A percentile compares a stretch with the other conserved stretches of the same genome.
These are phyloP conservation scores for Amanita molliuscula DNA, from an alignment of 768 basidiomycete genomes.

Conservation along the genomic window DNA sequence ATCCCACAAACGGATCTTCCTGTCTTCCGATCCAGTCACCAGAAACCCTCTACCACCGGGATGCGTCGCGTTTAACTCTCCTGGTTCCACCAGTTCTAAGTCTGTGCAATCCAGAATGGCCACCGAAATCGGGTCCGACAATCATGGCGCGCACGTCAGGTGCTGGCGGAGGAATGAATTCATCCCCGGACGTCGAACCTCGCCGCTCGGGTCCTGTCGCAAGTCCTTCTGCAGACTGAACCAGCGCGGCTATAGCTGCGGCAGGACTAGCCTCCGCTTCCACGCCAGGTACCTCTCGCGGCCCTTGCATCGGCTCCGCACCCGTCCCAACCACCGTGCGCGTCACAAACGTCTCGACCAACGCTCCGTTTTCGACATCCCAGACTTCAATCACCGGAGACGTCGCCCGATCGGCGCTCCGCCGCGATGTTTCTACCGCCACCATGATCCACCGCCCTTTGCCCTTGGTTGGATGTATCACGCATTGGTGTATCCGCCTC, in stretches of 20 bases:
- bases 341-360: conserved; percentile 75
- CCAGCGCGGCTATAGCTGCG: conserved; percentile 68
- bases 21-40: conserved; percentile 85
- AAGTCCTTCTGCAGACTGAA: conserved; percentile 50
- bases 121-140: conserved; percentile 71
- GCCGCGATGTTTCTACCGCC: conserved; percentile 49
- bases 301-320: conserved; percentile 42
- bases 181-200: conserved; percentile 21
- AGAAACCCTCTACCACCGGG: conserved; percentile 54
- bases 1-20: conserved; percentile 84
- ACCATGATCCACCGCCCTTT: conserved; percentile 89
- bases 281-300: conserved; percentile 36
- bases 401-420: conserved; percentile 28
- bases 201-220: conserved; percentile 12
- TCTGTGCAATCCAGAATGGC: conserved; percentile 43
- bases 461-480: conserved; percentile 79
- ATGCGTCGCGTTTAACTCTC: conserved; percentile 26
- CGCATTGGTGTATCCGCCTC: conserved; percentile 61
- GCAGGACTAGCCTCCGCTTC: conserved; percentile 59
- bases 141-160: conserved; percentile 63
- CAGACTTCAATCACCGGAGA: conserved; percentile 73
- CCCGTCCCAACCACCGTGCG: conserved; percentile 29
- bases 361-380: conserved; percentile 75
- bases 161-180: conserved; percentile 34
- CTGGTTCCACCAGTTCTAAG: conserved; percentile 38